These are phyloP conservation scores for Microbotryum violaceum DNA, from an alignment of 1,284 basidiomycete species.

Conservation along the genomic window DNA sequence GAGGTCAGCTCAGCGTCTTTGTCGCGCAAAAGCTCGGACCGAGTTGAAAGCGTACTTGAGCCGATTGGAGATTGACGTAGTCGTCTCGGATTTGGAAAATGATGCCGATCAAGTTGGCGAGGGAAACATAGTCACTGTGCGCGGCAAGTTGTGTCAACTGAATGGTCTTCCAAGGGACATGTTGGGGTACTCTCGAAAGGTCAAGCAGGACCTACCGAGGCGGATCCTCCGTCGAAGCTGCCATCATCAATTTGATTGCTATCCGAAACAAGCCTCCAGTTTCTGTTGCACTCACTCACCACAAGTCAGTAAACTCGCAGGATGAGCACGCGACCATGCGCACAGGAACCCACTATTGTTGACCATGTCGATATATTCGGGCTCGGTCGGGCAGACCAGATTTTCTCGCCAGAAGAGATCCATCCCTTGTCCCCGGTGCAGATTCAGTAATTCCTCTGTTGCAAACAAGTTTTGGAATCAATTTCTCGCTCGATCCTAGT, in stretches of 20 bases:
- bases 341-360: conserved; percentile 68
- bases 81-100: conserved; percentile 97
- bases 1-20: not conserved
- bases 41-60: conserved; percentile 51
- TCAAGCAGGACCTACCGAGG: conserved; percentile 2
- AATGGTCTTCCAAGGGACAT: no score
- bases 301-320: not conserved
- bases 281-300: conserved; percentile 51
- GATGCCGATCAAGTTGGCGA: conserved; percentile 89
- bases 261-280: conserved; percentile 91
- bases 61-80: conserved; percentile 88
- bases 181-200: no score
- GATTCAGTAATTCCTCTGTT: conserved; percentile 71
- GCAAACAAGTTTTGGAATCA: not conserved
- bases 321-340: not conserved
- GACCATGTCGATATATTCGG: conserved; percentile 93
- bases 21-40: not conserved
- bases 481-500: not conserved
- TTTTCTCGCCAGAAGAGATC: conserved; percentile 93
- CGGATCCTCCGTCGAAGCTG: conserved; percentile 50
- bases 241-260: conserved; percentile 94
- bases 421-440: conserved; percentile 92
- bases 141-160: conserved; percentile 1
- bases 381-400: conserved; percentile 83
- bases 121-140: conserved; percentile 75